A percentile compares a stretch with the other conserved stretches of the same genome.
phyloP scores from a whole-genome alignment of 805 yeast species.

The Scheffersomyces stipitis region DNA sequence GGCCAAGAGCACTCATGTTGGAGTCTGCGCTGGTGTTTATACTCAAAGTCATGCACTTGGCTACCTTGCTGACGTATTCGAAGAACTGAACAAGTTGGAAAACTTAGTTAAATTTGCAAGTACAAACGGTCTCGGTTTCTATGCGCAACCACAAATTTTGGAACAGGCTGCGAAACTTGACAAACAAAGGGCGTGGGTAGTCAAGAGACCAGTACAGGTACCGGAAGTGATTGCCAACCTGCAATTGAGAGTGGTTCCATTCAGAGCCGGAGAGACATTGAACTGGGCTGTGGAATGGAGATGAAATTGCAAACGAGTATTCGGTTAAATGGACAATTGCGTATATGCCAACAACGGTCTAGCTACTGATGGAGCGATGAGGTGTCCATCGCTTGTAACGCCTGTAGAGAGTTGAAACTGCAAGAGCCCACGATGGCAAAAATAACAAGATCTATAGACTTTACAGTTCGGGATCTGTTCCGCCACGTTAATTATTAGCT shows the following conservation, averaged over 20 bases:
- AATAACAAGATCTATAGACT: too few relatives aligned
- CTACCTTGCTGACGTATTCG: slow-evolving; percentile 86
- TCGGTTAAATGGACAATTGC: too few relatives aligned
- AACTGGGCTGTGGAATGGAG: slow-evolving; percentile 78
- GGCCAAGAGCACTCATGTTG: slow-evolving; percentile 71
- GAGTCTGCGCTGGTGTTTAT: slow-evolving; percentile 98
- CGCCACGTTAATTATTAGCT: too few relatives aligned
- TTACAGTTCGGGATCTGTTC: too few relatives aligned
- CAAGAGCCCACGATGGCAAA: too few relatives aligned
- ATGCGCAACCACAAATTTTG: slow-evolving; percentile 48
- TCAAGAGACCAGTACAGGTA: slow-evolving; percentile 51
- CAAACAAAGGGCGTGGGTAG: slow-evolving; percentile 52
- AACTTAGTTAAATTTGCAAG: slow-evolving; percentile 73
- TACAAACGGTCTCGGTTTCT: slow-evolving; percentile 70
- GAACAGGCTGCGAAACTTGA: slow-evolving; percentile 29
- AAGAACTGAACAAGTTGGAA: slow-evolving; percentile 58
- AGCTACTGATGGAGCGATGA: too few relatives aligned
- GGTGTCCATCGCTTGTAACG: too few relatives aligned
- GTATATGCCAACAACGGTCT: too few relatives aligned
- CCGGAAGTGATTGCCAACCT: slow-evolving; percentile 56
- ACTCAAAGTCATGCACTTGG: slow-evolving; percentile 82
- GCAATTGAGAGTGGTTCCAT: slow-evolving; percentile 67
- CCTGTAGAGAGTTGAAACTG: too few relatives aligned
- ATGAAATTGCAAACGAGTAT: slow-evolving; percentile 6
- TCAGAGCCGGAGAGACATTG: slow-evolving; percentile 75